phyloP scores from a whole-genome alignment of 2,329 filamentous ascomycete genomes.

The Phyllachora maydis region DNA sequence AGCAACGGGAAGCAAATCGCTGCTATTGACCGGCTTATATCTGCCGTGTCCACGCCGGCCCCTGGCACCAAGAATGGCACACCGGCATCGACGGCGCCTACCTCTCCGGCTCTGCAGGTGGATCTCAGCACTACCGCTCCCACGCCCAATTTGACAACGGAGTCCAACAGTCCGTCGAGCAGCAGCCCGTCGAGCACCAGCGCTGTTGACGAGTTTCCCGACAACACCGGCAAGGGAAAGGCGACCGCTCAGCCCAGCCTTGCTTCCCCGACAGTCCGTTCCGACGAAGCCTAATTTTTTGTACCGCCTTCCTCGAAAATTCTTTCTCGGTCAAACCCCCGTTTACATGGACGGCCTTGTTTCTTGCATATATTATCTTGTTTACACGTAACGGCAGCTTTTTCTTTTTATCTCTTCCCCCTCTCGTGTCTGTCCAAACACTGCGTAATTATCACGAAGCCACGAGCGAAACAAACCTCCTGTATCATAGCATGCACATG shows the following conservation, averaged over 20 bases:
- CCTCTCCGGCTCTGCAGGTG: conserved; percentile 18
- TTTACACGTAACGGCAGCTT: too few relatives aligned
- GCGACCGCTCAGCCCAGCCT: not conserved
- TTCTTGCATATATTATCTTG: conserved; percentile 1
- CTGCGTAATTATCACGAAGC: too few relatives aligned
- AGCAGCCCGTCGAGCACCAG: conserved; percentile 45
- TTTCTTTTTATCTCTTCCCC: too few relatives aligned
- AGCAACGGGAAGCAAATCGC: conserved; percentile 48
- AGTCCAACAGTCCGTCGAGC: conserved; percentile 48
- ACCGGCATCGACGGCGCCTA: conserved; percentile 8
- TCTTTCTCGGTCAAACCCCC: conserved; percentile 1
- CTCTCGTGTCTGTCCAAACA: too few relatives aligned
- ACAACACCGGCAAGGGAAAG: conserved; percentile 6
- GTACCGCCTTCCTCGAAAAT: not conserved
- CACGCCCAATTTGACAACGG: conserved; percentile 46
- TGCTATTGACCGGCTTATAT: conserved; percentile 37
- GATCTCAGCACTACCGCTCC: conserved; percentile 32
- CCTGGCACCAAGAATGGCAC: conserved; percentile 9
- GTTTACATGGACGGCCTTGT: conserved; percentile 1
- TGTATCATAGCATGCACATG: too few relatives aligned
- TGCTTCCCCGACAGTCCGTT: not conserved
- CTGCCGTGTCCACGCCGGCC: too few relatives aligned
- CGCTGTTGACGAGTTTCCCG: conserved; percentile 18
- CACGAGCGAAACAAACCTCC: too few relatives aligned
- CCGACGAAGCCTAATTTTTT: conserved; percentile 1